Percentiles rank a stretch among this genome's conserved stretches.
These are phyloP conservation scores for Rhipidocladum racemiflorum DNA, from an alignment of 176 grass and related monocot species.

Conservation along the genomic window DNA sequence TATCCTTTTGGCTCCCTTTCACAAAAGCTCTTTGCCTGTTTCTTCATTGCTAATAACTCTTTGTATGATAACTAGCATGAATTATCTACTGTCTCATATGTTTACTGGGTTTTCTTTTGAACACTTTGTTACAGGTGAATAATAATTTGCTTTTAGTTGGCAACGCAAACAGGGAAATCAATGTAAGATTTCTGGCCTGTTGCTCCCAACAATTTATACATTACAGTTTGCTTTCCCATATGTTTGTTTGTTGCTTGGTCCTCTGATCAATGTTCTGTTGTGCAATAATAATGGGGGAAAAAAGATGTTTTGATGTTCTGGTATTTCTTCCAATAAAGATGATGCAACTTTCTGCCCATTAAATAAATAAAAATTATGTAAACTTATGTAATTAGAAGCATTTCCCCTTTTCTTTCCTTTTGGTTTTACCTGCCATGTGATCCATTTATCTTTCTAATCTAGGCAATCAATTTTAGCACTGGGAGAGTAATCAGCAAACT, in stretches of 20 bases:
- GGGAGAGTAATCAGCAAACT: conserved; percentile 90
- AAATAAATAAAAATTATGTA: conserved; percentile 28
- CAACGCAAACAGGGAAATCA: conserved; percentile 91
- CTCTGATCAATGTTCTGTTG: neutral
- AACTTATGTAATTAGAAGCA: neutral
- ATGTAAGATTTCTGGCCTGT: conserved; percentile 50
- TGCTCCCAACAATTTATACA: conserved; percentile 5
- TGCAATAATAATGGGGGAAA: conserved; percentile 16
- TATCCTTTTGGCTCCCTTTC: neutral
- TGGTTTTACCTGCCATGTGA: conserved; percentile 13
- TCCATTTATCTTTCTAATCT: conserved; percentile 32
- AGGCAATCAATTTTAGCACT: conserved; percentile 99
- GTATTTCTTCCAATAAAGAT: neutral
- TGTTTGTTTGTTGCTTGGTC: neutral
- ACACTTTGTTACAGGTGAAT: conserved; percentile 71
- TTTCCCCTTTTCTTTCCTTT: neutral
- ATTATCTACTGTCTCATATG: neutral
- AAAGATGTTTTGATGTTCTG: neutral
- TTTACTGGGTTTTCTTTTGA: conserved; percentile 35
- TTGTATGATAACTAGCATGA: neutral
- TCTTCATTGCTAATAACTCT: conserved; percentile 16
- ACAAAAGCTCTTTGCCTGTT: neutral
- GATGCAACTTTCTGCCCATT: neutral
- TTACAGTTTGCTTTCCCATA: neutral
- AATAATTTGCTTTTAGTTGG: conserved; percentile 96